Evolutionary conservation across 2,329 filamentous ascomycete genomes (phyloP), one percentile per base, ranked within the genome.

Genomic region (Scleromitrula shiraiana): DNA sequence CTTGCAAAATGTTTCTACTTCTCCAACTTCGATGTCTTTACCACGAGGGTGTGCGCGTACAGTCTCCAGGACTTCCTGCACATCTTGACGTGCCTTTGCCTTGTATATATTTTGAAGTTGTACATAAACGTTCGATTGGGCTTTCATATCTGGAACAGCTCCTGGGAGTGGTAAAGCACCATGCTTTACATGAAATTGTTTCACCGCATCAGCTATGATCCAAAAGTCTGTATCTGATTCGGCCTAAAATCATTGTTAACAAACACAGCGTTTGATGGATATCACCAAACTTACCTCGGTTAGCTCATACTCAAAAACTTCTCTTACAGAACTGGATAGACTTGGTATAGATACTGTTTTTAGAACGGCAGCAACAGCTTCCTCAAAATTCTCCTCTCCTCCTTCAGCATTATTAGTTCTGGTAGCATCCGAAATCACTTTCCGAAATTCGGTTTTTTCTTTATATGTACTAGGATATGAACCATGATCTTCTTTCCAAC

Each of bases 141-240:
- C 89, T 70, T 98, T 98, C 93, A 98, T 98, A 65, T 98, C 93
- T 2, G 94, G 93, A 2, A 98, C 72, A 3, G 84, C 82, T 10
- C 93, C 94, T 0, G 90, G 84, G 0, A 98, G 72, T 14, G 93
- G 93, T 5, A 98, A 74, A 23, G 83, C 75, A 7, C 75, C 70
- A 62, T 96, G 80, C 46, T 79, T 79, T 8, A 76, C 66, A 65
- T 91, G 83, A 65, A 98, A 98, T 17, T 75, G 63, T 51, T 81
- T 81, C 47, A 97, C 74, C 0, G 91, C 90, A 47, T 81, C 76
- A 7, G 87, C 85, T 56, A 96, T 91, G 52, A 90, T 68, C 93
- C 94, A 98, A 69, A 98, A 97, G 50, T 77, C 78, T 0, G 76
- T 77, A 23, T 63, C 66, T 38, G 62, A 61, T 57, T 85, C 71